Evolutionary conservation across 805 yeast genomes (phyloP), one percentile per base, ranked within the genome.

Genomic region (Ogataea methanolica): DNA sequence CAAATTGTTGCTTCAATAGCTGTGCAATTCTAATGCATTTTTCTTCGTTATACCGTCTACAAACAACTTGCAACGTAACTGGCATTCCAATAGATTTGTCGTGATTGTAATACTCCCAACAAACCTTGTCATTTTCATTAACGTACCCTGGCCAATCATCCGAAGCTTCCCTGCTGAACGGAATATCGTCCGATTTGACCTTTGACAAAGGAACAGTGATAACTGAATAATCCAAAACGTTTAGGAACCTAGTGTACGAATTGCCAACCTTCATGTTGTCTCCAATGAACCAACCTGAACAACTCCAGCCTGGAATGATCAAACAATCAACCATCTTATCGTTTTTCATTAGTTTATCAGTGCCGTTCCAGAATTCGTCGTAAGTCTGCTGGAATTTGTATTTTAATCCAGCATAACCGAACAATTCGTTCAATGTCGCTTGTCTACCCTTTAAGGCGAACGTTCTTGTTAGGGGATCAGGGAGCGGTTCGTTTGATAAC

Each of bases 31-130:
- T 70, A 31, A 80, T 59, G 4, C 74, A 73, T 56, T 77, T 75
- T 56, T 83, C 88, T 56, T 83, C 88, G 50, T 80, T 75, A 46
- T 74, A 75, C 48, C 81, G 69, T 46, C 75, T 69, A 23, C 82
- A 74, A 16, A 79, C 73, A 22, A 83, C 52, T 58, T 83, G 88
- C 7, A 81, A 52, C 3, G 74, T 69, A 3, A 82, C 79, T 0
- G 86, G 84, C 56, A 78, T 79, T 4, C 78, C 79, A 48, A 71
- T 68, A 45, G 63, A 66, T 39, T 70, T 63, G 45, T 73, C 75
- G 6, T 80, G 73, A 46, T 76, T 69, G 63, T 79, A 80, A 36
- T 69, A 59, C 12, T 67, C 65, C 59, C 68, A 61, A 34, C 58
- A 57, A 14, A 51, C 53, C 37, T 60, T 56, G 63, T 80, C 80